Conservation (phyloP, 139 green algal genomes). For the Trebouxia sp. region DNA sequence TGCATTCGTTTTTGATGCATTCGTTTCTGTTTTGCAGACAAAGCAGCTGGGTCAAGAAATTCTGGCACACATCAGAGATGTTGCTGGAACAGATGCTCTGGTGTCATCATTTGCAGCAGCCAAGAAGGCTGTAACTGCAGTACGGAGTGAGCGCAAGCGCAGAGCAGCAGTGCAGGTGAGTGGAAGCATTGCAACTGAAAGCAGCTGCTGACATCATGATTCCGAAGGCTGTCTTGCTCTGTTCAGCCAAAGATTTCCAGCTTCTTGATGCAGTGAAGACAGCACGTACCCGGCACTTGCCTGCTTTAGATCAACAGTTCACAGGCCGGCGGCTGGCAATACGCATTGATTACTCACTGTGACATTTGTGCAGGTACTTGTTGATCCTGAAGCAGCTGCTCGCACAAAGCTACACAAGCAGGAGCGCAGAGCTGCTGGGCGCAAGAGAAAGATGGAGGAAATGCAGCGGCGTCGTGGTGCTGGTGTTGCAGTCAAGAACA, state of each 20-base stretch:
- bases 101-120: slow-evolving; percentile 69
- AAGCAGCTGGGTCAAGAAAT: slow-evolving; percentile 69
- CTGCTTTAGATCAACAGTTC: no score
- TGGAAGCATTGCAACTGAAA: neutral
- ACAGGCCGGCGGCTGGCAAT: no score
- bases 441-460: slow-evolving; percentile 79
- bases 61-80: slow-evolving; percentile 64
- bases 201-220: no score
- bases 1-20: no score
- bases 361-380: slow-evolving; percentile 61
- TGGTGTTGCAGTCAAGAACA: slow-evolving; percentile 53
- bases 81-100: slow-evolving; percentile 71
- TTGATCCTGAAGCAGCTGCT: slow-evolving; percentile 81
- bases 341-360: no score
- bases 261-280: neutral
- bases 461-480: slow-evolving; percentile 51
- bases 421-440: slow-evolving; percentile 53
- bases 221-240: no score
- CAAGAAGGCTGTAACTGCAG: slow-evolving; percentile 46
- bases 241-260: neutral
- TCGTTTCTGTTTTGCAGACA: slow-evolving; percentile 47
- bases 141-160: slow-evolving; percentile 52
- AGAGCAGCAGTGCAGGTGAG: slow-evolving; percentile 48
- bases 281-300: no score
- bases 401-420: slow-evolving; percentile 53